A percentile compares a stretch with the other conserved stretches of the same genome.
Conservation (phyloP, 768 basidiomycete genomes). For the Leccinellum albellum region DNA sequence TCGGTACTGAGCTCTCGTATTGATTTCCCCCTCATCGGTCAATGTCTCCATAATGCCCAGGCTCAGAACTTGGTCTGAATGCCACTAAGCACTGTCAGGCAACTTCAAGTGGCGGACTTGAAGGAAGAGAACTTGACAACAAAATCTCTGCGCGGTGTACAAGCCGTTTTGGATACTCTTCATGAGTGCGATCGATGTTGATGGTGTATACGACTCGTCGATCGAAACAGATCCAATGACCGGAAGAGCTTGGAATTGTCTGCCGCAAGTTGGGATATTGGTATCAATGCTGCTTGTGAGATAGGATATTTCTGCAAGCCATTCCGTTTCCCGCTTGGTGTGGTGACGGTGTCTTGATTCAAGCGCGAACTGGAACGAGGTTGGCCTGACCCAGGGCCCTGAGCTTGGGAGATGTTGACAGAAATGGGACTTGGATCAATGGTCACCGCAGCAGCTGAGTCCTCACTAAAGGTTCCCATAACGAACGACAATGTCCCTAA, state of each 20-base stretch:
- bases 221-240: constrained; percentile 28
- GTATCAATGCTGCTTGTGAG: constrained; percentile 48
- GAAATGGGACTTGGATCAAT: constrained; percentile 31
- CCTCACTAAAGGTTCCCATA: constrained; percentile 84
- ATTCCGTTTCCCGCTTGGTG: constrained; percentile 34
- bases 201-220: constrained; percentile 39
- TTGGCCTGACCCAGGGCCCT: constrained; percentile 33
- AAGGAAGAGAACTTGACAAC: constrained; percentile 58
- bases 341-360: constrained; percentile 25
- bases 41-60: constrained; percentile 76
- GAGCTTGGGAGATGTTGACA: constrained; percentile 24
- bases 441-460: constrained; percentile 44
- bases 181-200: constrained; percentile 26
- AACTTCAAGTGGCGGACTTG: constrained; percentile 42
- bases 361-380: constrained; percentile 59
- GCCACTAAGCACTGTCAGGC: constrained; percentile 28
- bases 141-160: constrained; percentile 54
- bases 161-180: constrained; percentile 35
- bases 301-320: constrained; percentile 59
- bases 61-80: constrained; percentile 70
- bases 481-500: constrained; percentile 79
- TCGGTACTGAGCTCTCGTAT: constrained; percentile 50
- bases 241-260: constrained; percentile 67
- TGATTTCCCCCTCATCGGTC: constrained; percentile 32
- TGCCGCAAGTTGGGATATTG: constrained; percentile 51